Evolutionary conservation across 164 flowering plant genomes (phyloP).

Genomic region (Kalanchoe fedtschenkoi): DNA sequence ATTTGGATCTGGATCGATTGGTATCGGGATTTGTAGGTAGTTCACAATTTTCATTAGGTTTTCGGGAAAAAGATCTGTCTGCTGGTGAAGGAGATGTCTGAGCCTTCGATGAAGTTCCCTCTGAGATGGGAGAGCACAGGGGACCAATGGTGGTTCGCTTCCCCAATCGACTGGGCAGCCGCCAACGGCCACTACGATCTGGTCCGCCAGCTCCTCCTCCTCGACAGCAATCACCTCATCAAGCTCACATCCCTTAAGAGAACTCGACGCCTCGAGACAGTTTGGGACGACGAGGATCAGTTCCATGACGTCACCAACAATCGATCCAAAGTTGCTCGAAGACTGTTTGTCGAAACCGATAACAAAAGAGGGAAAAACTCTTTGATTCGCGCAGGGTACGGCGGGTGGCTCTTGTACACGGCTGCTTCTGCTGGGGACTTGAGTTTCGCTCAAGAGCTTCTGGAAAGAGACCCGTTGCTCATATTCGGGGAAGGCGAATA

Average conservation of each 20-base stretch:
- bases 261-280: slow-evolving; percentile 54
- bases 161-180: slow-evolving; percentile 67
- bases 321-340: slow-evolving; percentile 37
- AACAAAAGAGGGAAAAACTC: slow-evolving; percentile 30
- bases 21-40: neutral
- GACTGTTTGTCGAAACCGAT: slow-evolving; percentile 32
- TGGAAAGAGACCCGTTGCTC: slow-evolving; percentile 39
- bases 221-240: slow-evolving; percentile 52
- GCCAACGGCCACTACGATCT: slow-evolving; percentile 67
- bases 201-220: slow-evolving; percentile 49
- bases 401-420: slow-evolving; percentile 71
- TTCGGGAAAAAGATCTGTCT: neutral
- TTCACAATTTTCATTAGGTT: neutral
- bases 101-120: slow-evolving; percentile 43
- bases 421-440: slow-evolving; percentile 67
- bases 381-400: slow-evolving; percentile 43
- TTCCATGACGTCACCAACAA: slow-evolving; percentile 39
- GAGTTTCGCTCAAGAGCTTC: slow-evolving; percentile 34
- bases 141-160: slow-evolving; percentile 73
- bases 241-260: slow-evolving; percentile 57
- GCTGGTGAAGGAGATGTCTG: too few relatives aligned
- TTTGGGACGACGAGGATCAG: slow-evolving; percentile 58
- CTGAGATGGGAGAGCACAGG: slow-evolving; percentile 74
- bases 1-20: neutral
- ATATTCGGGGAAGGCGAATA: slow-evolving; percentile 71